Evolutionary conservation across 108 stramenopile species (phyloP).

Genomic region (Cylindrotheca closterium): DNA sequence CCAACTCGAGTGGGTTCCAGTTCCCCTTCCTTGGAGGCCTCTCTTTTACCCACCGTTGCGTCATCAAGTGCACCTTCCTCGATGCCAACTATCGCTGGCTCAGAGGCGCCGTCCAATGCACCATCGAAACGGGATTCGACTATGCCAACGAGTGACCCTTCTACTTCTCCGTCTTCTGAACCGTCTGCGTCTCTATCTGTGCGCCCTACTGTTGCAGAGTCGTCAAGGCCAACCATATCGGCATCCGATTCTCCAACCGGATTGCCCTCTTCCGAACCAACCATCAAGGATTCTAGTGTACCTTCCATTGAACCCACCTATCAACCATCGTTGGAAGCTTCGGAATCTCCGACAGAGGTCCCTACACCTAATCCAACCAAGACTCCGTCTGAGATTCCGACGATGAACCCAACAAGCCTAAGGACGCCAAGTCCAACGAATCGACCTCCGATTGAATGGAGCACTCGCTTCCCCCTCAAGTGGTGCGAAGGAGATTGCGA

Average conservation of each 20-base stretch:
- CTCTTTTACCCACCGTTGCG: neutral
- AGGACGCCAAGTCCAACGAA: neutral
- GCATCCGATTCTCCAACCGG: neutral
- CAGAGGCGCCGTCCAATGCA: too few relatives aligned
- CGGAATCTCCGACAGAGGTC: neutral
- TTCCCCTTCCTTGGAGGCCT: neutral
- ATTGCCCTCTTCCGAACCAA: neutral
- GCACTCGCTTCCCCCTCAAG: conserved; percentile 9
- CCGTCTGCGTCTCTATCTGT: neutral
- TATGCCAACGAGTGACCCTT: neutral
- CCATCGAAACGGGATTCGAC: neutral
- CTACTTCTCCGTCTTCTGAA: neutral
- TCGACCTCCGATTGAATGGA: conserved; percentile 2
- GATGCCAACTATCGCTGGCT: too few relatives aligned
- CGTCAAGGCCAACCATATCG: neutral
- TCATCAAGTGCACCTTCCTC: neutral
- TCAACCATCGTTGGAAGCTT: neutral
- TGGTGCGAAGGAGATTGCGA: conserved; percentile 44
- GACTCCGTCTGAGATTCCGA: neutral
- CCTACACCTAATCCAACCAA: neutral
- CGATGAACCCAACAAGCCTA: neutral
- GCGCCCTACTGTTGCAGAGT: neutral
- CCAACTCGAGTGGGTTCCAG: neutral
- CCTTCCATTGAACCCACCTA: neutral
- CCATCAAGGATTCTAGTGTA: neutral